Base-by-base conservation (phyloP, 2,329 filamentous ascomycete genomes). In the Colletotrichum horii region DNA sequence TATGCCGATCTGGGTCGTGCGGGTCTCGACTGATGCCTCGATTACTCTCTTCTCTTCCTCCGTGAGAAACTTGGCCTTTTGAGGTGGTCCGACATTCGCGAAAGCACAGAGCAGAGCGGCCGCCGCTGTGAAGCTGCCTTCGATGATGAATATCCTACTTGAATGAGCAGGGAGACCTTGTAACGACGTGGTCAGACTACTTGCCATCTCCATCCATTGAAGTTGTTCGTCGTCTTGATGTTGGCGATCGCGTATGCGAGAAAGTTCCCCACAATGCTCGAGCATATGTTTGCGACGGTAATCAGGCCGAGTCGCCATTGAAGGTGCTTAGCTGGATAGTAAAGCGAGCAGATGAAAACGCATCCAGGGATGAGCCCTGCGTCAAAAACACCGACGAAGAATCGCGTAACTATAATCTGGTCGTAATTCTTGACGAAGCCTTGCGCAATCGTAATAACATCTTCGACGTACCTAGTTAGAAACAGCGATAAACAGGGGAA, bases 131-230 rank as follows among this genome's bases (percentile, higher is more conserved):
- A 82, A 72, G 6, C 77, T 74, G 22, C 71, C 81, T 64, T 85
- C 84, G 15, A 85, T 81, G n/a, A 85, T 84, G 36, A 85, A 85
- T 19, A 83, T 84, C 82, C 79, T 77, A 26, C 0, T 8, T 4
- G 4, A 30, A 22, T 69, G 15, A 58, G 38, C 8, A 76, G 2
- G 24, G 36, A 26, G 15, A 3, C 1, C 2, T n/a, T 8, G 5
- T 6, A 0, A 6, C 0, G 6, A 11, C 3, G 8, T 36, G 32
- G 8, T 48, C n/a, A 19, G 8, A 4, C 1, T 22, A 28, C 71
- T 6, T 12, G 74, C 78, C 78, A 82, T 71, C 76, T 77, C 79
- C 78, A 81, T 8, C 79, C 79, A 22, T 64, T 61, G 60, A 78
- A 80, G 61, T 71, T 76, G 52, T 77, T 77, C 8, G 78, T 70